Percentiles rank a stretch among this genome's conserved stretches.
These are phyloP conservation scores for Westerdykella sp. DNA, from an alignment of 2,329 filamentous ascomycete genomes.

Conservation along the genomic window DNA sequence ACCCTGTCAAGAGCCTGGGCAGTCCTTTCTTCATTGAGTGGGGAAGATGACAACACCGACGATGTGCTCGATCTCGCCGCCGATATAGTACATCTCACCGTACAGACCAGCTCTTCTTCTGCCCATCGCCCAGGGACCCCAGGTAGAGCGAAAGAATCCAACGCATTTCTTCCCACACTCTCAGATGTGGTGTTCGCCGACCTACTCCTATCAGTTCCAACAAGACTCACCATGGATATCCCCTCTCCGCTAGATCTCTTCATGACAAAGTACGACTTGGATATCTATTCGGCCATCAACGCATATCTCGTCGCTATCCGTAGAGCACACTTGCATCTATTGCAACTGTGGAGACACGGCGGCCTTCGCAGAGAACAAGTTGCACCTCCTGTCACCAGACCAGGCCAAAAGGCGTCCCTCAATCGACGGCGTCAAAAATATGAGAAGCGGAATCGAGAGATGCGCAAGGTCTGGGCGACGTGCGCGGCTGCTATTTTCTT, in stretches of 20 bases:
- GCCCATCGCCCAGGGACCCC: slow-evolving; percentile 37
- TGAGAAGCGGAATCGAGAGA: slow-evolving; percentile 56
- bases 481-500: slow-evolving; percentile 84
- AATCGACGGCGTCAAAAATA: slow-evolving; percentile 58
- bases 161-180: slow-evolving; percentile 34
- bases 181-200: slow-evolving; percentile 61
- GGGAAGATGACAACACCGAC: slow-evolving; percentile 67
- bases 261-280: slow-evolving; percentile 66
- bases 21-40: slow-evolving; percentile 67
- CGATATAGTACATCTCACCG: slow-evolving; percentile 63
- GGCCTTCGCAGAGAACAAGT: slow-evolving; percentile 71
- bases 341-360: slow-evolving; percentile 80
- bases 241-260: slow-evolving; percentile 81
- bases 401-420: slow-evolving; percentile 56
- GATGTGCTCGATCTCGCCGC: slow-evolving; percentile 78
- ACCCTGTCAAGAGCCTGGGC: slow-evolving; percentile 74
- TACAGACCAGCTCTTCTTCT: slow-evolving; percentile 44
- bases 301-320: slow-evolving; percentile 81
- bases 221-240: slow-evolving; percentile 64
- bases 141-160: slow-evolving; percentile 31
- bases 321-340: slow-evolving; percentile 76
- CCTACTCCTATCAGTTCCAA: slow-evolving; percentile 72
- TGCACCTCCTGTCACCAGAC: slow-evolving; percentile 52
- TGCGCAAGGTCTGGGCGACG: slow-evolving; percentile 85
- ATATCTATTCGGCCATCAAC: slow-evolving; percentile 77